These are phyloP conservation scores for Globisporangium irregulare DNA, from an alignment of 352 stramenopile genomes.

Conservation along the genomic window DNA sequence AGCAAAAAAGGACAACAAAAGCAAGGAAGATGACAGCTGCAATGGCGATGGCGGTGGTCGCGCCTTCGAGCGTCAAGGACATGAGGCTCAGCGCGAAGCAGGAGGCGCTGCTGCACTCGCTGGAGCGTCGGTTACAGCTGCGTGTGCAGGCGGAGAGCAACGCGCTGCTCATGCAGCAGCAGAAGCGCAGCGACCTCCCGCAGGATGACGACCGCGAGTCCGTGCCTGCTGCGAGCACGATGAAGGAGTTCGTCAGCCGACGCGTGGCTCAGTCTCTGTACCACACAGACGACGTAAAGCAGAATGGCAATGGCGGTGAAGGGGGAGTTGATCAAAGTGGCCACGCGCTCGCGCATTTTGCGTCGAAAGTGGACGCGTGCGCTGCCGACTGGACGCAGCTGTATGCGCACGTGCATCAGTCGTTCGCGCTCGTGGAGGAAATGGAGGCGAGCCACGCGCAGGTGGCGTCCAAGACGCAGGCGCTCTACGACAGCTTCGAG, in stretches of 20 bases:
- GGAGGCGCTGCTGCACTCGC: conserved; percentile 46
- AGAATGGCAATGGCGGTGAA: not conserved
- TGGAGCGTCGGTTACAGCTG: conserved; percentile 63
- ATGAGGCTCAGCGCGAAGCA: conserved; percentile 43
- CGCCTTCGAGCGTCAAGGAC: conserved; percentile 22
- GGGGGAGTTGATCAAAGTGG: conserved; percentile 9
- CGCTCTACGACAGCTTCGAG: conserved; percentile 78
- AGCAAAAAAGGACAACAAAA: not conserved
- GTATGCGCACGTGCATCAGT: conserved; percentile 52
- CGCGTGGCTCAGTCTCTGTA: conserved; percentile 3
- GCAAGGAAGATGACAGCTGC: not conserved
- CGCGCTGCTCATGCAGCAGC: conserved; percentile 33
- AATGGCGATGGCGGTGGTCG: not conserved
- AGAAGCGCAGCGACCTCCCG: not conserved
- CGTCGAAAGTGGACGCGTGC: conserved; percentile 28
- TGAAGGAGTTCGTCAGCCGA: conserved; percentile 42
- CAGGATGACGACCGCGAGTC: not conserved
- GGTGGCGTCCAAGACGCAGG: conserved; percentile 68
- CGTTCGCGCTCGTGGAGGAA: conserved; percentile 64
- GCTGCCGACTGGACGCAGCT: conserved; percentile 39
- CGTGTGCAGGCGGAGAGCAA: conserved; percentile 43
- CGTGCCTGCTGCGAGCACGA: conserved; percentile 19
- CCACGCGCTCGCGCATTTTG: conserved; percentile 31
- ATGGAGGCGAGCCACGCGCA: conserved; percentile 82
- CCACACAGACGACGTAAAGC: not conserved